Percentiles rank a stretch among this genome's conserved stretches.
These are phyloP conservation scores for Hypoxylon sp. DNA, from an alignment of 2,329 filamentous ascomycete species.

Conservation along the genomic window DNA sequence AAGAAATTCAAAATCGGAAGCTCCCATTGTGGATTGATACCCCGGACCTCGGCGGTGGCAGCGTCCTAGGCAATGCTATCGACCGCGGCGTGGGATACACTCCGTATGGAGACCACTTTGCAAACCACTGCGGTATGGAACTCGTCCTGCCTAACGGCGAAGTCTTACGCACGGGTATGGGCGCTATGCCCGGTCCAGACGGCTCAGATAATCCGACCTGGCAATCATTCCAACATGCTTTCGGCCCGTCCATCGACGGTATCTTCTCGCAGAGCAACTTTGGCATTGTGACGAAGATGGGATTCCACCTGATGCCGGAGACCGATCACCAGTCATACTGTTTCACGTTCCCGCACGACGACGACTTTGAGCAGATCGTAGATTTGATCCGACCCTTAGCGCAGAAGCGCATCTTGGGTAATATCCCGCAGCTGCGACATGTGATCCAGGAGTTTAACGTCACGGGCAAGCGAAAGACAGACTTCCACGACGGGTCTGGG, in stretches of 20 bases:
- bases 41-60: constrained; percentile 57
- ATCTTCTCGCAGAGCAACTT: constrained; percentile 65
- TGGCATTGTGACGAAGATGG: constrained; percentile 67
- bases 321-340: constrained; percentile 54
- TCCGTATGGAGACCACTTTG: constrained; percentile 57
- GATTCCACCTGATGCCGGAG: constrained; percentile 57
- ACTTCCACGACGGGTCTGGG: constrained; percentile 43
- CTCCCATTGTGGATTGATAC: constrained; percentile 57
- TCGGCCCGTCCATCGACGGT: constrained; percentile 56
- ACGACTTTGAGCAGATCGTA: constrained; percentile 46
- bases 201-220: constrained; percentile 54
- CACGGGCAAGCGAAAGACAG: constrained; percentile 53
- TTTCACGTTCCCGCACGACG: constrained; percentile 53
- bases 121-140: constrained; percentile 53
- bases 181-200: constrained; percentile 55
- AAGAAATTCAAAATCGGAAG: constrained; percentile 50
- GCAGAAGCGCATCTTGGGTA: constrained; percentile 59
- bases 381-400: constrained; percentile 54
- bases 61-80: constrained; percentile 59
- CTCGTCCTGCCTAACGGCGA: constrained; percentile 60
- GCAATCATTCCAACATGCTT: constrained; percentile 55
- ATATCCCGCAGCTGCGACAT: constrained; percentile 60
- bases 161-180: constrained; percentile 61
- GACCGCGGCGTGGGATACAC: constrained; percentile 62
- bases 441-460: constrained; percentile 59